Conservation (phyloP, 2,329 filamentous ascomycete species). For the Fusarium beomiforme region DNA sequence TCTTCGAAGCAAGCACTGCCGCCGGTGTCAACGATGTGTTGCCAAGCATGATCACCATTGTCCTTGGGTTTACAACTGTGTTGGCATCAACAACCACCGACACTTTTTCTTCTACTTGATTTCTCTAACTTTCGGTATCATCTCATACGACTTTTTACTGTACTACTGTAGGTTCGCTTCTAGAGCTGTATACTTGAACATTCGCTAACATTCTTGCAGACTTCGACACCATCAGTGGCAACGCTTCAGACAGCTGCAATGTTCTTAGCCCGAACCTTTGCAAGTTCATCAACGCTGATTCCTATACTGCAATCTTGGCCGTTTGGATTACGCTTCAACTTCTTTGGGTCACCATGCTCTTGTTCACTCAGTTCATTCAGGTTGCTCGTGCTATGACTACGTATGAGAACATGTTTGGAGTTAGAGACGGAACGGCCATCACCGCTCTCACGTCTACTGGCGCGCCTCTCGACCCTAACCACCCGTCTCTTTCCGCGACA, state of each 20-base stretch:
- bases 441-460: conserved; percentile 83
- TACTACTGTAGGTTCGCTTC: conserved; percentile 70
- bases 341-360: conserved; percentile 96
- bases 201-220: conserved; percentile 57
- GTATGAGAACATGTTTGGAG: conserved; percentile 93
- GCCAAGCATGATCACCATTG: conserved; percentile 98
- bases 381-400: conserved; percentile 94
- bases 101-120: conserved; percentile 95
- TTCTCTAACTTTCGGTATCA: conserved; percentile 78
- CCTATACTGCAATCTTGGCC: conserved; percentile 82
- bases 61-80: conserved; percentile 97
- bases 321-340: conserved; percentile 87
- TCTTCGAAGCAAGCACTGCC: conserved; percentile 94
- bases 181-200: neutral
- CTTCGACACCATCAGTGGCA: conserved; percentile 66
- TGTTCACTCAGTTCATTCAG: conserved; percentile 93
- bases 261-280: conserved; percentile 81
- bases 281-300: conserved; percentile 79
- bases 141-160: conserved; percentile 75
- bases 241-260: conserved; percentile 70
- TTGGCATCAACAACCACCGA: conserved; percentile 94
- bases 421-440: conserved; percentile 69
- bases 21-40: conserved; percentile 88
- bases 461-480: conserved; percentile 73
- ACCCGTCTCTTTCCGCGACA: conserved; percentile 68